Evolutionary conservation across 2,329 filamentous ascomycete species (phyloP).

Genomic region (Berkeleyomyces rouxiae): DNA sequence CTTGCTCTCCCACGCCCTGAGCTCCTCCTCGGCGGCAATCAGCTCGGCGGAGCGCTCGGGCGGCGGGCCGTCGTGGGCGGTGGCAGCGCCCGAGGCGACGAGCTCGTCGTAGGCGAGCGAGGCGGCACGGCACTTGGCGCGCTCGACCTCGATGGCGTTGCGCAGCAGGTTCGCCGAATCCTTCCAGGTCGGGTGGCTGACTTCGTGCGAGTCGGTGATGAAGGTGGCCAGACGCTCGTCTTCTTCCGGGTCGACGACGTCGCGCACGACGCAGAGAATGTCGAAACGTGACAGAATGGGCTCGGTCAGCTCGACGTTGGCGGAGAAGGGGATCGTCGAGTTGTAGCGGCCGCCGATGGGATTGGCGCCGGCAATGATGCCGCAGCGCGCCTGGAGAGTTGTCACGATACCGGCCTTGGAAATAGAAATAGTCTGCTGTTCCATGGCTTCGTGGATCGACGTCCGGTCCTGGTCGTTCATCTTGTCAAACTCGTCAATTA

Average conservation of each 20-base stretch:
- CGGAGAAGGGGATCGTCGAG: slow-evolving; percentile 83
- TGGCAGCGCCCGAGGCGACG: background rate
- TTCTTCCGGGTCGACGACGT: slow-evolving; percentile 81
- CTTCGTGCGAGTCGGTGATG: slow-evolving; percentile 84
- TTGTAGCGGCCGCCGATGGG: slow-evolving; percentile 95
- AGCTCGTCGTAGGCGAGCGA: slow-evolving; percentile 4
- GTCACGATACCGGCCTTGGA: slow-evolving; percentile 98
- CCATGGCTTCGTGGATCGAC: slow-evolving; percentile 98
- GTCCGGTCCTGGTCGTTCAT: slow-evolving; percentile 99
- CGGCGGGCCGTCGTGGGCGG: slow-evolving; percentile 6
- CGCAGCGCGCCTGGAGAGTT: slow-evolving; percentile 85
- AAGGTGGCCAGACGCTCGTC: slow-evolving; percentile 89
- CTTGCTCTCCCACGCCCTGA: slow-evolving; percentile 21
- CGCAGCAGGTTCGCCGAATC: slow-evolving; percentile 26
- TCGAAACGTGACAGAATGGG: slow-evolving; percentile 97
- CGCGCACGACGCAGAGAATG: slow-evolving; percentile 86
- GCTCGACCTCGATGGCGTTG: slow-evolving; percentile 46
- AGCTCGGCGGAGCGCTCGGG: slow-evolving; percentile 30
- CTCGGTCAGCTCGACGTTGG: slow-evolving; percentile 93
- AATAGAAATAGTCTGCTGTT: slow-evolving; percentile 98
- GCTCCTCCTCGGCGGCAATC: slow-evolving; percentile 15
- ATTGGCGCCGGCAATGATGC: slow-evolving; percentile 92
- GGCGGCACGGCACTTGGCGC: slow-evolving; percentile 7
- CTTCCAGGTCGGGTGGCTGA: slow-evolving; percentile 56
- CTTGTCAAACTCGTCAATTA: slow-evolving; percentile 99